These are phyloP conservation scores for Aspergillus jensenii DNA, from an alignment of 2,329 filamentous ascomycete species.

Conservation along the genomic window DNA sequence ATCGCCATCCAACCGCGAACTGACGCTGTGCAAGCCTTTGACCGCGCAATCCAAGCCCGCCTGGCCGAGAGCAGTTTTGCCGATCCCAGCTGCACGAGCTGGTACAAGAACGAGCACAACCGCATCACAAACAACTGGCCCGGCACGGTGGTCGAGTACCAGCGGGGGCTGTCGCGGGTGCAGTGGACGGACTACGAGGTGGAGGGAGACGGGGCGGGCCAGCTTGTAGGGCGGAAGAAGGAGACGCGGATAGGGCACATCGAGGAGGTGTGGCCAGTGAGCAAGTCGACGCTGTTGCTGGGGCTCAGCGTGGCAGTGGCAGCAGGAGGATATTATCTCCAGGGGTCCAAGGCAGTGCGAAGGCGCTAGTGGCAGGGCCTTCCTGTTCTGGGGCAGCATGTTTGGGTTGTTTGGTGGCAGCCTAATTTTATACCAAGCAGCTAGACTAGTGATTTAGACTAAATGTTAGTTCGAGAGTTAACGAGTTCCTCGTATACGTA, in stretches of 20 bases:
- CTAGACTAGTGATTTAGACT: too few species aligned
- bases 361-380: not conserved
- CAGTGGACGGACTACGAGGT: conserved; percentile 32
- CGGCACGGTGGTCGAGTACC: conserved; percentile 57
- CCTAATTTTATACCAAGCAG: too few species aligned
- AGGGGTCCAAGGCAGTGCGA: not conserved
- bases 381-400: not conserved
- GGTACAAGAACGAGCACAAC: conserved; percentile 58
- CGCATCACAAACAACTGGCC: conserved; percentile 59
- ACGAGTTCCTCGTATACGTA: too few species aligned
- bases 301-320: conserved; percentile 69
- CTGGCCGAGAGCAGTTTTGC: conserved; percentile 51
- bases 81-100: conserved; percentile 54
- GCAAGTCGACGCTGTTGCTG: conserved; percentile 56
- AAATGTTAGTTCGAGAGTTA: too few species aligned
- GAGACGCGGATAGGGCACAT: conserved; percentile 31
- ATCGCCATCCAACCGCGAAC: conserved; percentile 49
- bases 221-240: conserved; percentile 24
- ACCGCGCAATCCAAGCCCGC: conserved; percentile 46
- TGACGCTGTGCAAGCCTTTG: conserved; percentile 43
- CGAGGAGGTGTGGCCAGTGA: conserved; percentile 36
- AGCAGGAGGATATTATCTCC: conserved; percentile 16
- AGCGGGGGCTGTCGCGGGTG: conserved; percentile 39
- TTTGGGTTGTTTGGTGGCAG: not conserved
- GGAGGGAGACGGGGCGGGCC: conserved; percentile 25